Evolutionary conservation across 495 filamentous ascomycete genomes (phyloP), one percentile per base, ranked within the genome.

Genomic region (Patellaria atrata): DNA sequence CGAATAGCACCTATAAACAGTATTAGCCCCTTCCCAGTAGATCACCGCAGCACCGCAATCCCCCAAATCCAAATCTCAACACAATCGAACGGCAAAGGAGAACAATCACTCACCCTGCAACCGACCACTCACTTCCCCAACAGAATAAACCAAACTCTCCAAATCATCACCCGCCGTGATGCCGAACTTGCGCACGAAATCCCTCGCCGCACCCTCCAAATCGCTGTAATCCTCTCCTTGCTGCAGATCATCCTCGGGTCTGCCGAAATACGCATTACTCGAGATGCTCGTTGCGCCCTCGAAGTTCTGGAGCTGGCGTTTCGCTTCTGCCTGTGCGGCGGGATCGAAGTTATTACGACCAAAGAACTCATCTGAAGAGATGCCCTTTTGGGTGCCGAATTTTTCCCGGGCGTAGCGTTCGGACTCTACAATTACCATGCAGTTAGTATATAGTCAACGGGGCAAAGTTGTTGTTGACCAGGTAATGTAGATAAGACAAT

Each of bases 321-420:
- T 86, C 32, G 89, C 85, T 63, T 94, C 86, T 27, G 77, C 66
- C 50, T 86, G 77, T 3, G 78, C 75, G 22, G 63, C 60, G 19
- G 86, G 73, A 46, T 97, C 83, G 52, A 78, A 96, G 31, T 68
- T 59, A 17, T 82, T 80, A 48, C 86, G 87, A 38, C 86, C 84
- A 54, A 97, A 97, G 63, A 93, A 94, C 48, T 97, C 89, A 58
- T 97, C 89, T 3, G 83, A 93, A 1, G 85, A 94, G 45, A 97
- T 97, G 54, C 79, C 80, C 65, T 94, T 96, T 60, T 97, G 89
- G 33, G 54, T 58, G 37, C 86, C 89, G 44, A 97, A 97, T 52
- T 86, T 87, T 47, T 65, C 54, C 38, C 80, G 75, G 2, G 82
- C 81, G 48, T 76, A 85, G 42, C 63, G 64, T 47, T 87, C 74